Evolutionary conservation across 441 rosid genomes (phyloP), one percentile per base, ranked within the genome.

Genomic region (Gossypium schwendimanii): DNA sequence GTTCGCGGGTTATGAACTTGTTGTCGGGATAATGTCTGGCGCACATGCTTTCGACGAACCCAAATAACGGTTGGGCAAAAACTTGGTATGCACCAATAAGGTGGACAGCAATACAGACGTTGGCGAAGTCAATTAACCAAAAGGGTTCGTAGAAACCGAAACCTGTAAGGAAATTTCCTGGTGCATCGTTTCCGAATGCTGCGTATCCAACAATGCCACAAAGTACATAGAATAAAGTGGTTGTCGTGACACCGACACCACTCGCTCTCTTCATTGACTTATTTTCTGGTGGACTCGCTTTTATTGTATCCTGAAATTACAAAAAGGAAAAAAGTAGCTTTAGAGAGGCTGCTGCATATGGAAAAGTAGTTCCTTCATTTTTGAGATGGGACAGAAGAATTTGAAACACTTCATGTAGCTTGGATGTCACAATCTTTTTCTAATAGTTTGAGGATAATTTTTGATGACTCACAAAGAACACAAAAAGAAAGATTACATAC

Each of bases 121-220:
- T 93, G 33, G 96, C 98, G 0, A 93, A 39, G 81, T 93, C 98
- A 1, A 93, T 78, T 8, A 93, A 77, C 98, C 94, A 88, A 49
- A 84, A 91, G 3, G 98, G 98, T 31, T 93, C 96, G 45, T 84
- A 90, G 80, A 91, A 93, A 39, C 98, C 96, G 21, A 91, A 93
- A 1, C 94, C 97, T 0, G 97, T 91, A 49, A 93, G 88, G 79
- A 91, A 90, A 80, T 93, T 91, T 71, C 97, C 96, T 0, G 97
- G 97, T 0, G 97, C 94, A 12, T 78, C 58, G 60, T 90, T 90
- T 1, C 97, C 98, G 49, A 91, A 93, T 0, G 98, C 98, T 7
- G 94, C 94, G 52, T 91, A 93, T 52, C 98, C 98, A 1, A 90
- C 2, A 63, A 91, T 83, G n/a, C 97, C 97, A 3, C 98, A 93